These are phyloP conservation scores for Xylaria sp. DNA, from an alignment of 2,329 filamentous ascomycete species.

Conservation along the genomic window DNA sequence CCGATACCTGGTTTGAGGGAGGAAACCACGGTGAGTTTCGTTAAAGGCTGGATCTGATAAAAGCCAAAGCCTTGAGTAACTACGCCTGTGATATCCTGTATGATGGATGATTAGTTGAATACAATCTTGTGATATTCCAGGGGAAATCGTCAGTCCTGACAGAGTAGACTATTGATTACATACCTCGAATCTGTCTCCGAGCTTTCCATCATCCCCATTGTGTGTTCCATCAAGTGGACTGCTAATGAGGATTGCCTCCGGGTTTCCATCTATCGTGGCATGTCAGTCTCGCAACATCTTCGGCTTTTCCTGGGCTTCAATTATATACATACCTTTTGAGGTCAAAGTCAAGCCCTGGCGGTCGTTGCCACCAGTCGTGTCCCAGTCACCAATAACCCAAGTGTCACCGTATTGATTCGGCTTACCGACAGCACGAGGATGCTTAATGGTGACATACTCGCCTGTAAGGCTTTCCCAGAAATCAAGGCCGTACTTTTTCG, in stretches of 20 bases:
- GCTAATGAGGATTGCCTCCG: slow-evolving; percentile 74
- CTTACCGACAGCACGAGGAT: slow-evolving; percentile 65
- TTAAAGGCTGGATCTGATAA: slow-evolving; percentile 74
- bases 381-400: slow-evolving; percentile 75
- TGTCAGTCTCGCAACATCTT: slow-evolving; percentile 22
- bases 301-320: background rate
- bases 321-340: slow-evolving; percentile 56
- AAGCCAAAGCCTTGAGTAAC: slow-evolving; percentile 73
- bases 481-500: slow-evolving; percentile 71
- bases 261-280: slow-evolving; percentile 66
- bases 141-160: background rate
- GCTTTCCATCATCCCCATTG: slow-evolving; percentile 68
- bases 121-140: background rate
- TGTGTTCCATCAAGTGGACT: slow-evolving; percentile 70
- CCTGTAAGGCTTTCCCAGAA: slow-evolving; percentile 78
- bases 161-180: background rate
- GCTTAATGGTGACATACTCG: slow-evolving; percentile 72
- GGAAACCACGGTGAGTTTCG: slow-evolving; percentile 60
- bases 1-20: slow-evolving; percentile 58
- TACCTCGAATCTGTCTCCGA: slow-evolving; percentile 72
- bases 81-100: slow-evolving; percentile 69
- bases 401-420: slow-evolving; percentile 74
- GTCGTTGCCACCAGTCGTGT: slow-evolving; percentile 66
- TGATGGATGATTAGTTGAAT: slow-evolving; percentile 7
- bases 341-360: slow-evolving; percentile 73